Conservation (phyloP, 2,329 filamentous ascomycete species). For the Nemania sp. region DNA sequence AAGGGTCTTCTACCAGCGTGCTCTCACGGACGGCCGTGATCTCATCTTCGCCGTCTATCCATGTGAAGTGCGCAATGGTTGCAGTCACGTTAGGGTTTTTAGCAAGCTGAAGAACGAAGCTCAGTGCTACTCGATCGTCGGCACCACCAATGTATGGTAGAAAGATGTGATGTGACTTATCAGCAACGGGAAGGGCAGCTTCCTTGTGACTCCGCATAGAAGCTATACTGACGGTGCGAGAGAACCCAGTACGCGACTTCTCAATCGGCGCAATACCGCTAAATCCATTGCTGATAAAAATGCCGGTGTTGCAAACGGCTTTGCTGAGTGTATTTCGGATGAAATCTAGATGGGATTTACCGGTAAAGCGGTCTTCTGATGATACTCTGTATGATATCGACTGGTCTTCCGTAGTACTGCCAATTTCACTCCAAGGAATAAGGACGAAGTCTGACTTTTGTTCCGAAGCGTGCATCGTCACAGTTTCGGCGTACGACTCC, state of each 20-base stretch:
- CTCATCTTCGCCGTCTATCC: constrained; percentile 46
- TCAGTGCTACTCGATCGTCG: constrained; percentile 84
- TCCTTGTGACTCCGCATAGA: constrained; percentile 72
- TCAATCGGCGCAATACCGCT: constrained; percentile 54
- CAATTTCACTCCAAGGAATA: constrained; percentile 90
- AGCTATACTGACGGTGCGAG: constrained; percentile 64
- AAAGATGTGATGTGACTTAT: constrained; percentile 85
- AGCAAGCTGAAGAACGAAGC: constrained; percentile 85
- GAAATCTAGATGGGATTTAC: constrained; percentile 77
- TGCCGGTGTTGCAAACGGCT: constrained; percentile 75
- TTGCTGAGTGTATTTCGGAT: constrained; percentile 74
- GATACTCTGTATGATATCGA: constrained; percentile 57
- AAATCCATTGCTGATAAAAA: constrained; percentile 79
- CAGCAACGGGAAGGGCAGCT: constrained; percentile 67
- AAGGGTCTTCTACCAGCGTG: constrained; percentile 37
- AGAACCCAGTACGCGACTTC: constrained; percentile 54
- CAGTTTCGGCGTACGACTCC: constrained; percentile 80
- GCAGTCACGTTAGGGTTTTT: constrained; percentile 83
- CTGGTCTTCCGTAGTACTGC: constrained; percentile 76
- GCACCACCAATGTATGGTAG: constrained; percentile 86
- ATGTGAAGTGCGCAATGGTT: constrained; percentile 74
- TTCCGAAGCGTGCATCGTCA: constrained; percentile 77
- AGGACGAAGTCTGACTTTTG: constrained; percentile 79
- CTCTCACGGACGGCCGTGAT: constrained; percentile 41
- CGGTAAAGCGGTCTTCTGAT: constrained; percentile 69